Conservation (phyloP, 176 grass and related monocot genomes). For the Leersia perrieri region DNA sequence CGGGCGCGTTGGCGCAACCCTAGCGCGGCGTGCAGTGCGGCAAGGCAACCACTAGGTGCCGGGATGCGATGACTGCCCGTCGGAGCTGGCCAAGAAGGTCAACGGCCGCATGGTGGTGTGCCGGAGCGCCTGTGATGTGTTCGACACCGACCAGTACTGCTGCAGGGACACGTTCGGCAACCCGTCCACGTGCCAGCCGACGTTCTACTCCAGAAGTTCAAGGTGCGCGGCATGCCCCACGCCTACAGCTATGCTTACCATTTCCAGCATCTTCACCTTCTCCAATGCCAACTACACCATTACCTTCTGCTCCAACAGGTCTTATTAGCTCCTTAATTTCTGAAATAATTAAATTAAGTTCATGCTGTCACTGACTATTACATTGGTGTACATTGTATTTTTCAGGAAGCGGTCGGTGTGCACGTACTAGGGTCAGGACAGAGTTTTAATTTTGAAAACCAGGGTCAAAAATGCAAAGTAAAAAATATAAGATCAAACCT, state of each 20-base stretch:
- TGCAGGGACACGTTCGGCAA: conserved; percentile 55
- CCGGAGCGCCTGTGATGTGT: conserved; percentile 88
- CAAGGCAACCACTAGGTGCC: too few species aligned
- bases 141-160: conserved; percentile 82
- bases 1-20: too few species aligned
- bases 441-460: too few species aligned
- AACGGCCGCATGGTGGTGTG: conserved; percentile 59
- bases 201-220: conserved; percentile 76
- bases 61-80: conserved; percentile 46
- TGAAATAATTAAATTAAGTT: too few species aligned
- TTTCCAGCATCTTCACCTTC: conserved; percentile 68
- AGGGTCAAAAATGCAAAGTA: too few species aligned
- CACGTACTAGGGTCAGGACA: too few species aligned
- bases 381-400: too few species aligned
- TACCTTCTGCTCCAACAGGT: conserved; percentile 75
- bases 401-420: conserved; percentile 56
- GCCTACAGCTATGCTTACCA: conserved; percentile 93
- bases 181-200: conserved; percentile 61
- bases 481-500: too few species aligned
- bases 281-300: conserved; percentile 56
- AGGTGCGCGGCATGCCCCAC: conserved; percentile 62
- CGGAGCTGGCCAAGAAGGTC: conserved; percentile 58
- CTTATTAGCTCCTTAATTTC: too few species aligned
- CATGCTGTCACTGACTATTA: too few species aligned
- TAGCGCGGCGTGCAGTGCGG: too few species aligned